phyloP scores from a whole-genome alignment of 306 rosid species.

The Prunus mira region DNA sequence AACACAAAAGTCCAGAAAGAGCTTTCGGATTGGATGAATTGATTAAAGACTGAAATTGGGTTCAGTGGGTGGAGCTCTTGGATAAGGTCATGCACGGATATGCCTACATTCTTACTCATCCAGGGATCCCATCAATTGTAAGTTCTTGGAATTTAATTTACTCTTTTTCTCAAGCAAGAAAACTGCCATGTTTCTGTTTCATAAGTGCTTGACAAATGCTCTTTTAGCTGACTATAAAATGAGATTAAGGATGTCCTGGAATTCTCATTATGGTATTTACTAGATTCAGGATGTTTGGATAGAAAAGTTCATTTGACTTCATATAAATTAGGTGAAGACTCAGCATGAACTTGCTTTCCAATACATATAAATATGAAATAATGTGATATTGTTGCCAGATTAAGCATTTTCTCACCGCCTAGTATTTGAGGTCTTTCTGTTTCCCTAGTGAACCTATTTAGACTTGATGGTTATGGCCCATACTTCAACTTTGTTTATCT shows the following conservation, averaged over 20 bases:
- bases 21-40: conserved; percentile 66
- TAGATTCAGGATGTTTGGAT: too few species aligned
- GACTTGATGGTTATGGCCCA: not conserved
- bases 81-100: too few species aligned
- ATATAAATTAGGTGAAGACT: not conserved
- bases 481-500: not conserved
- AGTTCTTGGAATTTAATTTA: not conserved
- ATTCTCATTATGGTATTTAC: too few species aligned
- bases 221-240: too few species aligned
- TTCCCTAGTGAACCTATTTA: not conserved
- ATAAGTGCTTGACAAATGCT: too few species aligned
- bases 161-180: not conserved
- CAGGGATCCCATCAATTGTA: conserved; percentile 59
- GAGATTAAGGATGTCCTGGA: too few species aligned
- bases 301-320: too few species aligned
- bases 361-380: not conserved
- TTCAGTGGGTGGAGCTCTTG: conserved; percentile 47
- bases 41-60: too few species aligned
- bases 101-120: conserved; percentile 35
- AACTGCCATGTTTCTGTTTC: not conserved
- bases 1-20: conserved; percentile 67
- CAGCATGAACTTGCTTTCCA: not conserved
- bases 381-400: not conserved
- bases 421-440: not conserved
- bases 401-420: not conserved